Evolutionary conservation across 2,329 filamentous ascomycete genomes (phyloP), one percentile per base, ranked within the genome.

Genomic region (Pseudogymnoascus sp.): DNA sequence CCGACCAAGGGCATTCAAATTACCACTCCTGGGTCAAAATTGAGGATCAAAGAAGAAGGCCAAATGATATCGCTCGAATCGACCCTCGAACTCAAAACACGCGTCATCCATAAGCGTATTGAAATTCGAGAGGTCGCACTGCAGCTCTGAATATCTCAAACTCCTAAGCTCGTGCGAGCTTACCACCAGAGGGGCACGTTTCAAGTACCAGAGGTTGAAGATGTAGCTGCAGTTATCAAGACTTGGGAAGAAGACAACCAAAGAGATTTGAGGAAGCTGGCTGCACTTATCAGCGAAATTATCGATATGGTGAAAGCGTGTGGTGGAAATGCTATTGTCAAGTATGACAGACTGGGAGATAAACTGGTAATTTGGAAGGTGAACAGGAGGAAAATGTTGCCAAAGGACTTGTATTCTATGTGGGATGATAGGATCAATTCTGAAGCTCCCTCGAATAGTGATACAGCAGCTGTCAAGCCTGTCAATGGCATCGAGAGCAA

Each of bases 121-220:
- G n/a, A 64, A 2, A 60, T 79, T 9, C 0, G 65, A 7, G 71
- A 78, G 5, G 66, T 78, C 33, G 71, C 71, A 25, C 63, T 75
- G 1, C 77, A 79, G 67, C 72, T 80, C 25, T 80, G 77, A 77
- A 64, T 73, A 13, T 79, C 76, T 4, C 77, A 80, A 68, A 80
- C 78, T 0, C 74, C 75, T 0, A 77, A 76, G 40, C 75, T 80
- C 35, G 76, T 80, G n/a, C 72, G 74, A 31, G 77, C 76, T 1
- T 77, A 78, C 64, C 76, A 80, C 64, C 48, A 65, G 3, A 61
- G 63, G 1, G 77, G 77, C 35, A 15, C 60, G 1, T 80, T 80
- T 63, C 13, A 62, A 7, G 33, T 42, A 13, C 69, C 72, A 39
- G 35, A 65, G 60, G 74, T 77, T 1, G 70, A 78, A 68, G 69